Percentiles rank a stretch among this genome's conserved stretches.
These are phyloP conservation scores for Styphnolobium japonicum DNA, from an alignment of 306 rosid genomes.

Conservation along the genomic window DNA sequence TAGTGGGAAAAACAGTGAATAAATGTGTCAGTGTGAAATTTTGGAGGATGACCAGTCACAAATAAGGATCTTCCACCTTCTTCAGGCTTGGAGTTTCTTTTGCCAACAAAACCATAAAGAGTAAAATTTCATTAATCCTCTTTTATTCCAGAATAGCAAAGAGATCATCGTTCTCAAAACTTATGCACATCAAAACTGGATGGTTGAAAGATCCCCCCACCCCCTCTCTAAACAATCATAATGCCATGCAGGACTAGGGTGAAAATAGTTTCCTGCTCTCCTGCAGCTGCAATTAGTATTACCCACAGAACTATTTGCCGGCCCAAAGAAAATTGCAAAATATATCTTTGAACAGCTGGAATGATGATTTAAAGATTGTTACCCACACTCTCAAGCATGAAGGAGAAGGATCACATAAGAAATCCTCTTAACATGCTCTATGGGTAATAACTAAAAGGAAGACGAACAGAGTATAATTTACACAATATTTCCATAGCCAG, in stretches of 20 bases:
- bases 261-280: not conserved
- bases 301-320: not conserved
- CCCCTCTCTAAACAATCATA: too few relatives aligned
- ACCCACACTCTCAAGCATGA: not conserved
- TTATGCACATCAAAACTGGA: not conserved
- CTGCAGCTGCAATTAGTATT: not conserved
- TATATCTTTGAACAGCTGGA: not conserved
- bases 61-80: not conserved
- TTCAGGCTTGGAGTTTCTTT: not conserved
- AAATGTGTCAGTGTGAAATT: not conserved
- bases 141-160: not conserved
- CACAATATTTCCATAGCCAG: not conserved
- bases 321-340: not conserved
- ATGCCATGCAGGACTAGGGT: not conserved
- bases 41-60: not conserved
- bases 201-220: not conserved
- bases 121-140: not conserved
- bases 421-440: not conserved
- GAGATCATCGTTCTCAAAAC: not conserved
- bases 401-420: not conserved
- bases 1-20: not conserved
- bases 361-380: not conserved
- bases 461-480: slow-evolving; percentile 16
- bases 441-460: not conserved
- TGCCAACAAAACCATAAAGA: slow-evolving; percentile 4